Conservation (phyloP, 2,329 filamentous ascomycete species). For the Colletotrichum scovillei region DNA sequence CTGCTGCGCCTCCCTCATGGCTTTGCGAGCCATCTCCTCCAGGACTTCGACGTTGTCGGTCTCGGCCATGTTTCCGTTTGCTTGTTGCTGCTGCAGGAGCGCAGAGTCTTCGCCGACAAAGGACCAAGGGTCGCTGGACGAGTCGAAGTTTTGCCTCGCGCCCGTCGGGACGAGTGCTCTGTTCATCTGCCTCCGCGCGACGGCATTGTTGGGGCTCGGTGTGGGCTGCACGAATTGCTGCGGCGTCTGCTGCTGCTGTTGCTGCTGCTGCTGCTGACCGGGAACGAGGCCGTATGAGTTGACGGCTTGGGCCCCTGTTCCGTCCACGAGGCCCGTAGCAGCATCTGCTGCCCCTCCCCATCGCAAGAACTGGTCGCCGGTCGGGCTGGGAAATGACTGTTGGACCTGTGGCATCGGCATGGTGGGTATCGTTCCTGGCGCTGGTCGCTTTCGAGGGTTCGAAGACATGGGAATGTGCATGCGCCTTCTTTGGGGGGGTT, state of each 20-base stretch:
- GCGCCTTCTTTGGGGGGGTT: background rate
- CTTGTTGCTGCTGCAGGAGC: constrained; percentile 43
- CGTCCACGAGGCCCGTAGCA: constrained; percentile 48
- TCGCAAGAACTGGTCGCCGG: constrained; percentile 58
- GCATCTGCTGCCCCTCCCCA: constrained; percentile 56
- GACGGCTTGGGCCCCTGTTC: constrained; percentile 42
- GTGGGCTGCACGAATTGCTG: constrained; percentile 40
- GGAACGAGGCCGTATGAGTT: constrained; percentile 54
- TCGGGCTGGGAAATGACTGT: constrained; percentile 57
- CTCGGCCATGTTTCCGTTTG: constrained; percentile 53
- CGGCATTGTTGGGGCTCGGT: constrained; percentile 49
- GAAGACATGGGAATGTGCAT: constrained; percentile 55
- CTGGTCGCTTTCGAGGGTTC: constrained; percentile 76
- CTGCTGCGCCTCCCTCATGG: constrained; percentile 87
- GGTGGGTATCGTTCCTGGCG: constrained; percentile 76
- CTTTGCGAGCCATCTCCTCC: constrained; percentile 81
- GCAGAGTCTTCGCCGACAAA: constrained; percentile 56
- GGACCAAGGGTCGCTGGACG: constrained; percentile 52
- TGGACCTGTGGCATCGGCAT: constrained; percentile 64
- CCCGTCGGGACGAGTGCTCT: constrained; percentile 60
- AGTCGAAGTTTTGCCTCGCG: constrained; percentile 50
- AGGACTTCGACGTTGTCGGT: constrained; percentile 82
- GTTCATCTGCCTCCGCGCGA: constrained; percentile 65
- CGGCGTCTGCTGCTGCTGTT: constrained; percentile 48
- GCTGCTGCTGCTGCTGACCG: constrained; percentile 48